These are phyloP conservation scores for Notholithocarpus densiflorus DNA, from an alignment of 306 rosid species.

Conservation along the genomic window DNA sequence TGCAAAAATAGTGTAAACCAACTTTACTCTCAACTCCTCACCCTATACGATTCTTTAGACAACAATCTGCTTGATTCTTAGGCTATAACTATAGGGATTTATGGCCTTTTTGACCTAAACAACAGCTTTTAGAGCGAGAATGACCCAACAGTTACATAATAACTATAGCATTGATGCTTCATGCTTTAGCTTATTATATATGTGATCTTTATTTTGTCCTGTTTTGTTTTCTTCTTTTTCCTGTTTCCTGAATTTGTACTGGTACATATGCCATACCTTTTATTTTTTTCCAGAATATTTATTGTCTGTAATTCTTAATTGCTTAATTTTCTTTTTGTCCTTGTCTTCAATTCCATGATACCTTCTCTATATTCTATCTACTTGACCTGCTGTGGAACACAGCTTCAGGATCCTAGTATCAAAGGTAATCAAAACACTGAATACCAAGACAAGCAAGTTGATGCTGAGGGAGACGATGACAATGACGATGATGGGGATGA, in stretches of 20 bases:
- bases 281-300: too few species aligned
- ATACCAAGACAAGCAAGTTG: slow-evolving; percentile 43
- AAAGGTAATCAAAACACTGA: slow-evolving; percentile 37
- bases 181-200: not conserved
- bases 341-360: too few species aligned
- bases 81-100: not conserved
- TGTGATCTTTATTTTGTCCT: not conserved
- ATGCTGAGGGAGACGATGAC: slow-evolving; percentile 60
- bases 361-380: not conserved
- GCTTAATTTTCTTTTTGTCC: not conserved
- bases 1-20: not conserved
- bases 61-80: too few species aligned
- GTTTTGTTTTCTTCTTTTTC: not conserved
- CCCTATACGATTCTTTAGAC: not conserved
- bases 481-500: slow-evolving; percentile 52
- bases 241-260: too few species aligned
- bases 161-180: too few species aligned
- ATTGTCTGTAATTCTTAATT: not conserved
- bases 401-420: slow-evolving; percentile 44
- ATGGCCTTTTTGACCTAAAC: not conserved
- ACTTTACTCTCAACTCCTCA: too few species aligned
- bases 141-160: not conserved
- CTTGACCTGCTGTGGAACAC: slow-evolving; percentile 6
- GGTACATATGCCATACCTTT: too few species aligned
- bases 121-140: not conserved